A percentile compares a stretch with the other conserved stretches of the same genome.
phyloP scores from a whole-genome alignment of 768 basidiomycete genomes.

The Mycena vitilis region DNA sequence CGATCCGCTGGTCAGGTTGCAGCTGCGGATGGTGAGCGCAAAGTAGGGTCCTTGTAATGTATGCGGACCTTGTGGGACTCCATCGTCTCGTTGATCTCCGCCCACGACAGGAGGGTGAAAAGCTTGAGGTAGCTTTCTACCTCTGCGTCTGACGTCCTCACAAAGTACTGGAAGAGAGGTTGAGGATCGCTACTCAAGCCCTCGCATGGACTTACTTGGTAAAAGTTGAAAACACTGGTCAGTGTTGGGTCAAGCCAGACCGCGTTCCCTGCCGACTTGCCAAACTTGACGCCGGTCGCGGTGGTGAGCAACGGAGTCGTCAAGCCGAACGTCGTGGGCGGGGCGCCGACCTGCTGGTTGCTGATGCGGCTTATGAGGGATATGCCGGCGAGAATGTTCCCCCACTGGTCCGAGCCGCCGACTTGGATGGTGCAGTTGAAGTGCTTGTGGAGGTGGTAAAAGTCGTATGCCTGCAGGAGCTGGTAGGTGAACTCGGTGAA shows the following conservation, averaged over 20 bases:
- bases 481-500: slow-evolving; percentile 99
- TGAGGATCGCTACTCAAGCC: not conserved
- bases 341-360: slow-evolving; percentile 22
- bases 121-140: slow-evolving; percentile 83
- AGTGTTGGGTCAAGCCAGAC: slow-evolving; percentile 85
- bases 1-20: slow-evolving; percentile 57
- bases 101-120: slow-evolving; percentile 79
- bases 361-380: slow-evolving; percentile 83
- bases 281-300: slow-evolving; percentile 92
- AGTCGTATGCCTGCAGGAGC: slow-evolving; percentile 96
- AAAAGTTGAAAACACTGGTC: slow-evolving; percentile 93
- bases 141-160: slow-evolving; percentile 83
- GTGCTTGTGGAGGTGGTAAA: slow-evolving; percentile 75
- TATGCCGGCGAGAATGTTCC: slow-evolving; percentile 94
- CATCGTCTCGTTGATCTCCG: slow-evolving; percentile 68
- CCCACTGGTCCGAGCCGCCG: slow-evolving; percentile 99
- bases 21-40: slow-evolving; percentile 39
- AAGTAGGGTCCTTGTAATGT: not conserved
- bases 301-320: slow-evolving; percentile 96
- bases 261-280: slow-evolving; percentile 96
- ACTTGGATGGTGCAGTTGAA: slow-evolving; percentile 86
- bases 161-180: slow-evolving; percentile 78
- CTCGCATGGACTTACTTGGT: slow-evolving; percentile 71
- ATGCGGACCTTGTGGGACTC: slow-evolving; percentile 64
- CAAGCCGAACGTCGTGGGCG: slow-evolving; percentile 73